A percentile compares a stretch with the other conserved stretches of the same genome.
These are phyloP conservation scores for Pisolithus orientalis DNA, from an alignment of 768 basidiomycete species.

Conservation along the genomic window DNA sequence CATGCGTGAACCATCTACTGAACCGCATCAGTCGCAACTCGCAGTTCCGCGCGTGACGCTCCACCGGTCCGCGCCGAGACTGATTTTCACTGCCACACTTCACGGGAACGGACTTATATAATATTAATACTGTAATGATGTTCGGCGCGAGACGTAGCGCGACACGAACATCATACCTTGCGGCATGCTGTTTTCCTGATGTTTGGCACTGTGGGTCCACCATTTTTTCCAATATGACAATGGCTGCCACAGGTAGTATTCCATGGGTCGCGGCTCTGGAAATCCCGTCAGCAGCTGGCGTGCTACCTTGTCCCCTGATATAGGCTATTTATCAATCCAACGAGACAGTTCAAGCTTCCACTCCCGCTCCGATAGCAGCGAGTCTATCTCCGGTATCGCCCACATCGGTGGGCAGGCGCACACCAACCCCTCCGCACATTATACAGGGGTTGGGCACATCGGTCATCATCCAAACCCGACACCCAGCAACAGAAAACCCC, in stretches of 20 bases:
- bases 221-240: conserved; percentile 23
- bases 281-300: conserved; percentile 8
- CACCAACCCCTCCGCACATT: conserved; percentile 9
- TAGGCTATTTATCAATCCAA: conserved; percentile 11
- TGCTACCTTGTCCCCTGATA: conserved; percentile 5
- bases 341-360: conserved; percentile 7
- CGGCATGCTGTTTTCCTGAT: conserved; percentile 13
- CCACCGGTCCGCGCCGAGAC: neutral
- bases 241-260: conserved; percentile 9
- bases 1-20: too few relatives aligned
- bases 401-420: conserved; percentile 8
- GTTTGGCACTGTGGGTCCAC: conserved; percentile 32
- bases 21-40: neutral
- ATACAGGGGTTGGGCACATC: conserved; percentile 6
- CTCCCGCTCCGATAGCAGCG: conserved; percentile 10
- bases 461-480: conserved; percentile 9
- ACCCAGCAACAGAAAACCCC: conserved; percentile 4
- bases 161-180: conserved; percentile 4
- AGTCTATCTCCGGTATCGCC: conserved; percentile 13
- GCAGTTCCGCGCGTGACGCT: neutral
- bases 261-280: conserved; percentile 19
- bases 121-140: neutral
- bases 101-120: neutral
- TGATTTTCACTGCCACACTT: neutral
- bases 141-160: neutral